These are phyloP conservation scores for Daedaleopsis sinensis DNA, from an alignment of 768 basidiomycete genomes.

Conservation along the genomic window DNA sequence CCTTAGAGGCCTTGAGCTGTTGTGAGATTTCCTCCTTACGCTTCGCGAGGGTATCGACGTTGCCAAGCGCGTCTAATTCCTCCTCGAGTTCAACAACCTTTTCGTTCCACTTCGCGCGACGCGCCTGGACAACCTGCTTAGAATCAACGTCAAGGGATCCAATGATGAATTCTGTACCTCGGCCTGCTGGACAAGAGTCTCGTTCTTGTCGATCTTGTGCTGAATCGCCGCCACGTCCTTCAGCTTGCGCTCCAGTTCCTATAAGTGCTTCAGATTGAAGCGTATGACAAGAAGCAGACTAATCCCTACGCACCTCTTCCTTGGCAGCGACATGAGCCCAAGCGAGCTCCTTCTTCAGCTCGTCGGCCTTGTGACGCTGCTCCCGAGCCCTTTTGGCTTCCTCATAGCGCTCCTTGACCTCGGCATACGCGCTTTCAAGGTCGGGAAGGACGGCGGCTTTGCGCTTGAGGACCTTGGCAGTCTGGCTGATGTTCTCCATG, in stretches of 20 bases:
- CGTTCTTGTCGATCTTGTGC: conserved; percentile 42
- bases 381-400: conserved; percentile 77
- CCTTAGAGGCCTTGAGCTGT: conserved; percentile 51
- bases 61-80: conserved; percentile 45
- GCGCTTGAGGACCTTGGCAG: conserved; percentile 62
- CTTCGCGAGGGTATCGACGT: conserved; percentile 44
- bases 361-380: conserved; percentile 66
- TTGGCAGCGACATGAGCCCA: conserved; percentile 86
- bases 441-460: conserved; percentile 84
- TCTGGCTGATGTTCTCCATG: conserved; percentile 69
- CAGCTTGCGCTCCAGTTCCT: conserved; percentile 50
- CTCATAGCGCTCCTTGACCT: conserved; percentile 61
- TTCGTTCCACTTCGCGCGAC: not conserved
- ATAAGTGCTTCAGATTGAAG: not conserved
- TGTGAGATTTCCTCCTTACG: conserved; percentile 38
- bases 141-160: conserved; percentile 1
- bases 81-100: conserved; percentile 41
- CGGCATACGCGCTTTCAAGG: conserved; percentile 58
- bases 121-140: conserved; percentile 3
- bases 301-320: conserved; percentile 50
- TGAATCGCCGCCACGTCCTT: conserved; percentile 43
- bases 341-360: conserved; percentile 78
- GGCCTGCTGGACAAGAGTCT: conserved; percentile 40
- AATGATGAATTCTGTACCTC: conserved; percentile 36
- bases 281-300: not conserved